Conservation (phyloP, 2,329 filamentous ascomycete genomes). For the Aureobasidium sp. region DNA sequence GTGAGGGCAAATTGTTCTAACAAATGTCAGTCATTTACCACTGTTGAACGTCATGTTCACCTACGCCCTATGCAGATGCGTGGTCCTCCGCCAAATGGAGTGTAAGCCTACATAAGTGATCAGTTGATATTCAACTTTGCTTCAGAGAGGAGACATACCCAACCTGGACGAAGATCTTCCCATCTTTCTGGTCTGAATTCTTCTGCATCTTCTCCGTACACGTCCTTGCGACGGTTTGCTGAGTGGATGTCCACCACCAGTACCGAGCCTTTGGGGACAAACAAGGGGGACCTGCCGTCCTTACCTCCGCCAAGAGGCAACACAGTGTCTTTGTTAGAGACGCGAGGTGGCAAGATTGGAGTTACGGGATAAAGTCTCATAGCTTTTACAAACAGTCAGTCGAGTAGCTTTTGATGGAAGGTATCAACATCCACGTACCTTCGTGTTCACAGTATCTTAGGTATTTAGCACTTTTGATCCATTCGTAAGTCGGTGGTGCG, state of each 20-base stretch:
- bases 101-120: background rate
- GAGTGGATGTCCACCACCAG: conserved; percentile 30
- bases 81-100: conserved; percentile 10
- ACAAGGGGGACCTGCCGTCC: conserved; percentile 50
- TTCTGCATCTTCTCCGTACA: conserved; percentile 36
- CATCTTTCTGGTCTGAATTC: conserved; percentile 34
- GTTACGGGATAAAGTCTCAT: conserved; percentile 71
- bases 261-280: conserved; percentile 26
- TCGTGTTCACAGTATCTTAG: conserved; percentile 57
- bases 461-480: conserved; percentile 25
- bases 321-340: conserved; percentile 63
- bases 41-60: background rate
- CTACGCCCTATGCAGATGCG: conserved; percentile 11
- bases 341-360: conserved; percentile 55
- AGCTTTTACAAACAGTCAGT: conserved; percentile 61
- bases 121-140: background rate
- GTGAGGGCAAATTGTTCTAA: conserved; percentile 9
- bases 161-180: conserved; percentile 14
- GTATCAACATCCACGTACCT: conserved; percentile 17
- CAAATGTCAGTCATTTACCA: background rate
- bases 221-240: conserved; percentile 32
- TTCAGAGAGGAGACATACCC: background rate
- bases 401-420: conserved; percentile 17
- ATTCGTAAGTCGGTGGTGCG: conserved; percentile 36
- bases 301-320: conserved; percentile 57